Percentiles rank a stretch among this genome's conserved stretches.
phyloP scores from a whole-genome alignment of 345 rosid species.

The Geranium brycei region DNA sequence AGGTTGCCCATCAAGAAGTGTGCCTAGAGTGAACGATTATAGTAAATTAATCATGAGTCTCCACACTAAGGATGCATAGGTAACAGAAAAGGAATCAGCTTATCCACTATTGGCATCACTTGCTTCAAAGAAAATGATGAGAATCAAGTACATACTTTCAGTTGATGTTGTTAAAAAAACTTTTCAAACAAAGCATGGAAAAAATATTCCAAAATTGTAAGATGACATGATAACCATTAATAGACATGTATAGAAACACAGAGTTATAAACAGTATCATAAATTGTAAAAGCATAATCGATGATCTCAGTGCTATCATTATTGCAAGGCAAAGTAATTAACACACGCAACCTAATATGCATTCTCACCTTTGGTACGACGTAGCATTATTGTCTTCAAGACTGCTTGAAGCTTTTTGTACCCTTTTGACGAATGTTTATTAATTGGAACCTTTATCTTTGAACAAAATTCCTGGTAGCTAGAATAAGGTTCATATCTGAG shows the following conservation, averaged over 20 bases:
- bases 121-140: background rate
- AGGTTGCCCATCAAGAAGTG: slow-evolving; percentile 82
- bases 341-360: background rate
- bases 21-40: slow-evolving; percentile 30
- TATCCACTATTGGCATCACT: background rate
- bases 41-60: slow-evolving; percentile 6
- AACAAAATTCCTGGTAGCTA: slow-evolving; percentile 47
- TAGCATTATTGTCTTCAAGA: slow-evolving; percentile 83
- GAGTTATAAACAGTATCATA: slow-evolving; percentile 4
- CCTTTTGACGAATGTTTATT: slow-evolving; percentile 49
- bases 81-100: background rate
- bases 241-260: background rate
- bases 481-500: slow-evolving; percentile 83
- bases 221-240: background rate
- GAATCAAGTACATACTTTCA: too few relatives aligned
- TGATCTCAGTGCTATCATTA: background rate
- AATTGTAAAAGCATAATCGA: background rate
- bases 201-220: too few relatives aligned
- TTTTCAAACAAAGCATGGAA: too few relatives aligned
- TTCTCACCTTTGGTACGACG: slow-evolving; percentile 90
- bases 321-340: background rate
- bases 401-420: slow-evolving; percentile 70
- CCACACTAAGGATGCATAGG: background rate
- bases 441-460: slow-evolving; percentile 55
- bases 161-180: too few relatives aligned